These are phyloP conservation scores for Monosporozyma solicola DNA, from an alignment of 805 yeast genomes.

Conservation along the genomic window DNA sequence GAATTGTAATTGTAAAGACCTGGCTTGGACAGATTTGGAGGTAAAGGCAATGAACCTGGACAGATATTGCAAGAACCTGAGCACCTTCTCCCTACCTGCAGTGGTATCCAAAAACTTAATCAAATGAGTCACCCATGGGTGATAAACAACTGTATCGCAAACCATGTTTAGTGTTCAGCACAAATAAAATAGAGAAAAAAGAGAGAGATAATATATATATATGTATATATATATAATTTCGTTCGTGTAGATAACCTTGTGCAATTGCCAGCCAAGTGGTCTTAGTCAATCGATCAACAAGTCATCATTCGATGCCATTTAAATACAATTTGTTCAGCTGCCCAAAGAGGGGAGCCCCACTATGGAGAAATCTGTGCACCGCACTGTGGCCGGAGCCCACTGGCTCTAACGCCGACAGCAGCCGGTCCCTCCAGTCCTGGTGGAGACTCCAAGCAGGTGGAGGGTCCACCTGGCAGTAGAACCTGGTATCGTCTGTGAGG, in stretches of 20 bases:
- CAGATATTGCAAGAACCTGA: slow-evolving; percentile 61
- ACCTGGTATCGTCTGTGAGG: too few relatives aligned
- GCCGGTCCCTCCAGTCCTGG: background rate
- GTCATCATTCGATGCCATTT: background rate
- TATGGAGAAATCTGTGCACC: background rate
- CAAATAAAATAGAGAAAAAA: too few relatives aligned
- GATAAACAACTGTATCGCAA: slow-evolving; percentile 46
- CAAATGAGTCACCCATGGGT: slow-evolving; percentile 53
- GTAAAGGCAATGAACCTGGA: slow-evolving; percentile 63
- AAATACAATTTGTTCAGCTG: background rate
- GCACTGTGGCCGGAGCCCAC: background rate
- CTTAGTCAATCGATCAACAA: too few relatives aligned
- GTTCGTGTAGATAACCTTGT: too few relatives aligned
- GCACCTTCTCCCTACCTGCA: slow-evolving; percentile 64
- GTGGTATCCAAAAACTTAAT: slow-evolving; percentile 56
- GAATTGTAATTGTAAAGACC: slow-evolving; percentile 51
- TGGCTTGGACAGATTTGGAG: slow-evolving; percentile 35
- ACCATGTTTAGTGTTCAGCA: slow-evolving; percentile 38
- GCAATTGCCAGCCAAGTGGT: too few relatives aligned
- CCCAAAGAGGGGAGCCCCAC: background rate
- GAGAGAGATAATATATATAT: too few relatives aligned
- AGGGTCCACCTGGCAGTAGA: too few relatives aligned
- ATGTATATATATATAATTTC: too few relatives aligned
- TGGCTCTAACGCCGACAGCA: background rate
- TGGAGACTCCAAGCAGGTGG: background rate